Percentiles rank a stretch among this genome's conserved stretches.
Evolutionary conservation across 2,329 filamentous ascomycete species (phyloP).

Genomic region (Samsoniella hepiali): DNA sequence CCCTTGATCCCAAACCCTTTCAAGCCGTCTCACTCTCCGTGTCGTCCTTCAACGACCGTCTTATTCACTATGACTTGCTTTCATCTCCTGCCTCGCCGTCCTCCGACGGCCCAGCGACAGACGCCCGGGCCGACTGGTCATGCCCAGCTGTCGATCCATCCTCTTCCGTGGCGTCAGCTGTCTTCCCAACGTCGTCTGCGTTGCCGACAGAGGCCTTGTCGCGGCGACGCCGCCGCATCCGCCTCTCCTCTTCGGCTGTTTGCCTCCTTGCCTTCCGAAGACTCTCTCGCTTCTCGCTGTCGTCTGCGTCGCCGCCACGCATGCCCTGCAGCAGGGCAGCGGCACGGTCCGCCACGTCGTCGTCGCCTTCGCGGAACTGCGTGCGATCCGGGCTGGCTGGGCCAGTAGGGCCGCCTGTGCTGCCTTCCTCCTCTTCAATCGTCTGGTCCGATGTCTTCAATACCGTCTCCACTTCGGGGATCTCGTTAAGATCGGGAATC

Average conservation of each 20-base stretch:
- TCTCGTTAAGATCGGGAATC: constrained; percentile 68
- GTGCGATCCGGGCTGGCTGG: constrained; percentile 36
- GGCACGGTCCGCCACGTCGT: constrained; percentile 83
- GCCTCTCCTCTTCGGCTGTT: constrained; percentile 75
- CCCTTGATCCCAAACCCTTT: not conserved
- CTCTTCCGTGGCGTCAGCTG: constrained; percentile 24
- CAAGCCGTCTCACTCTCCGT: not conserved
- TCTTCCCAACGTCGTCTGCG: constrained; percentile 24
- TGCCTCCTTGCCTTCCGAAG: constrained; percentile 62
- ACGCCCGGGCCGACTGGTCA: constrained; percentile 11
- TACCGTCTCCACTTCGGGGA: constrained; percentile 51
- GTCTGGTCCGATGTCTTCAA: constrained; percentile 34
- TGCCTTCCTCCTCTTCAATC: constrained; percentile 46
- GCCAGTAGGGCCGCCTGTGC: constrained; percentile 40
- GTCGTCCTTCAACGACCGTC: not conserved
- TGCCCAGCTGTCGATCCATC: constrained; percentile 22
- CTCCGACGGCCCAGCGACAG: not conserved
- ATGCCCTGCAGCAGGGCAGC: constrained; percentile 82
- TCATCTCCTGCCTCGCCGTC: constrained; percentile 20
- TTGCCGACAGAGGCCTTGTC: constrained; percentile 51
- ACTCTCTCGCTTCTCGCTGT: constrained; percentile 54
- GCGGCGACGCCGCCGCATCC: constrained; percentile 62
- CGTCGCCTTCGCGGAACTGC: constrained; percentile 47
- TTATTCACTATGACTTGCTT: not conserved
- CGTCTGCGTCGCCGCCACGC: constrained; percentile 61